Evolutionary conservation across 805 yeast species (phyloP).

Genomic region (Saccharomycopsis sp.): DNA sequence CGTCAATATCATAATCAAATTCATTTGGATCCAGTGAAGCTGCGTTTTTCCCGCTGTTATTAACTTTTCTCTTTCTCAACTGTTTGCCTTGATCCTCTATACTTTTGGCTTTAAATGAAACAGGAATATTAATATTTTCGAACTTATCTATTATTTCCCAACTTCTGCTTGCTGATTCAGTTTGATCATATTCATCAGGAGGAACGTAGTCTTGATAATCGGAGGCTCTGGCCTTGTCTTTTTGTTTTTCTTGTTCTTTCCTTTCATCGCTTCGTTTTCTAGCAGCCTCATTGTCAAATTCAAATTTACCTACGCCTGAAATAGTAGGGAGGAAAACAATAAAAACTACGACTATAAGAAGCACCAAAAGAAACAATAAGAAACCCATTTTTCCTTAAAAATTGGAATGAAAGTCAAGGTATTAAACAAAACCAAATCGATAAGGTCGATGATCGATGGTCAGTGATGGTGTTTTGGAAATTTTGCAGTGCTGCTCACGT

Average conservation of each 20-base stretch:
- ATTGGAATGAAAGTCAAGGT: no score
- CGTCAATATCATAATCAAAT: conserved; percentile 43
- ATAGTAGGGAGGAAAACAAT: conserved; percentile 16
- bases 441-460: no score
- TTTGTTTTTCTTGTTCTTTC: background rate
- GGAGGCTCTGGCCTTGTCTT: background rate
- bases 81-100: conserved; percentile 3
- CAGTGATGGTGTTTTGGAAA: background rate
- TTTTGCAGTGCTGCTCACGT: background rate
- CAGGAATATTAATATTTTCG: conserved; percentile 14
- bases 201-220: conserved; percentile 15
- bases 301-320: conserved; percentile 19
- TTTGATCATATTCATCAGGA: conserved; percentile 19
- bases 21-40: conserved; percentile 33
- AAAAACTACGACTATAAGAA: conserved; percentile 11
- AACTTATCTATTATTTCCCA: conserved; percentile 12
- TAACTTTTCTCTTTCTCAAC: conserved; percentile 10
- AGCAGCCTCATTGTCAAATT: conserved; percentile 11
- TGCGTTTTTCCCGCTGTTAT: background rate
- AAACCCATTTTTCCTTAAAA: conserved; percentile 12
- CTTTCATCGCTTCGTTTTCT: conserved; percentile 1
- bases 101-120: conserved; percentile 16
- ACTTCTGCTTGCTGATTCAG: conserved; percentile 3
- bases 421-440: no score
- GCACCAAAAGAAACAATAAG: conserved; percentile 11